Evolutionary conservation across 805 yeast genomes (phyloP).

Genomic region (Cyberlindnera petersonii): DNA sequence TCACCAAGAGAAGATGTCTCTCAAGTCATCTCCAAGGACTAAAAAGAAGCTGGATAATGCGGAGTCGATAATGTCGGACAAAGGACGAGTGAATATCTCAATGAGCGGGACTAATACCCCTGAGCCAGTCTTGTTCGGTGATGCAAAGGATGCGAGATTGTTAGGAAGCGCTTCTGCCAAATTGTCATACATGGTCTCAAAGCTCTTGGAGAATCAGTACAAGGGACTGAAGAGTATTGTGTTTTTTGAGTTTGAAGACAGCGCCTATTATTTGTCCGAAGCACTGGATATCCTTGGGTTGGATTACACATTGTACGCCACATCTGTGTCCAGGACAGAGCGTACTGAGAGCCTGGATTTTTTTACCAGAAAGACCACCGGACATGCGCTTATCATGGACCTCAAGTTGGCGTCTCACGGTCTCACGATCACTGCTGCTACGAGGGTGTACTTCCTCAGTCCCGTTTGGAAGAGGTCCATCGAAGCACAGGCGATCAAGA

Average conservation of each 20-base stretch:
- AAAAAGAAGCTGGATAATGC: slow-evolving; percentile 14
- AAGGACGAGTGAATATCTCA: slow-evolving; percentile 13
- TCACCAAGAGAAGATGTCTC: slow-evolving; percentile 19
- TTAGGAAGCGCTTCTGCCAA: slow-evolving; percentile 66
- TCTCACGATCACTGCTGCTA: slow-evolving; percentile 61
- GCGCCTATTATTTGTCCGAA: slow-evolving; percentile 65
- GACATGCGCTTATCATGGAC: slow-evolving; percentile 61
- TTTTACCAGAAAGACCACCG: slow-evolving; percentile 44
- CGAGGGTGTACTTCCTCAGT: slow-evolving; percentile 63
- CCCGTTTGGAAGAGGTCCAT: slow-evolving; percentile 68
- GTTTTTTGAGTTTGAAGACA: slow-evolving; percentile 68
- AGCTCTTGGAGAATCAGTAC: slow-evolving; percentile 49
- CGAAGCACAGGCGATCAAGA: slow-evolving; percentile 73
- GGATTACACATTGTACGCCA: slow-evolving; percentile 59
- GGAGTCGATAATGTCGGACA: slow-evolving; percentile 5
- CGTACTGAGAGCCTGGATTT: slow-evolving; percentile 50
- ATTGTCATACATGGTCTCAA: slow-evolving; percentile 53
- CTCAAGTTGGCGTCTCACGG: slow-evolving; percentile 67
- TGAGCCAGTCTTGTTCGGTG: slow-evolving; percentile 1
- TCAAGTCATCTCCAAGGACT: slow-evolving; percentile 16
- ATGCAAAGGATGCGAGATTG: slow-evolving; percentile 29
- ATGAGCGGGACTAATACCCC: slow-evolving; percentile 9
- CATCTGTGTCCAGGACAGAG: slow-evolving; percentile 47
- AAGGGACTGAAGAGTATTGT: slow-evolving; percentile 51
- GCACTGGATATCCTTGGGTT: slow-evolving; percentile 58